phyloP scores from a whole-genome alignment of 2,329 filamentous ascomycete species.

The Colletotrichum paranaense region DNA sequence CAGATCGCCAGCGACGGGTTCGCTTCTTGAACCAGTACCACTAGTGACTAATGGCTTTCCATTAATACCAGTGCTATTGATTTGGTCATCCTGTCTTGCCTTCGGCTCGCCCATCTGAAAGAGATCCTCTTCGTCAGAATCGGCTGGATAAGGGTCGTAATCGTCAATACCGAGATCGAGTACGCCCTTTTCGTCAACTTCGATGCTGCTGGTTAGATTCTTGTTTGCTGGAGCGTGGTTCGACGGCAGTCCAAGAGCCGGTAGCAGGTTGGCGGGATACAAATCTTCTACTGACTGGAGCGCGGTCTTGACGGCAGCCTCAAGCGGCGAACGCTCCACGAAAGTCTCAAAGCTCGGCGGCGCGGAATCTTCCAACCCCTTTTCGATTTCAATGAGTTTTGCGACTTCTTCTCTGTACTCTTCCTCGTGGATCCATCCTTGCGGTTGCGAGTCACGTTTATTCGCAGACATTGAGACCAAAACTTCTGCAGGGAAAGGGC shows the following conservation, averaged over 20 bases:
- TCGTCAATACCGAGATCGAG: conserved; percentile 57
- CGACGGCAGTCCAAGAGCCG: conserved; percentile 55
- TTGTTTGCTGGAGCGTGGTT: conserved; percentile 43
- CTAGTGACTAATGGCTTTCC: too few relatives aligned
- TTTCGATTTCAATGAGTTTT: conserved; percentile 74
- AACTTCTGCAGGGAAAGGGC: conserved; percentile 83
- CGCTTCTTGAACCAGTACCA: background rate
- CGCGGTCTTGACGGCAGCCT: conserved; percentile 76
- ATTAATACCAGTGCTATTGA: background rate
- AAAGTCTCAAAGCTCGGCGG: conserved; percentile 74
- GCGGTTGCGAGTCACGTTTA: conserved; percentile 74
- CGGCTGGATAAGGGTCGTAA: conserved; percentile 60
- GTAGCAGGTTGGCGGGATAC: conserved; percentile 74
- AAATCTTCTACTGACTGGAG: conserved; percentile 90
- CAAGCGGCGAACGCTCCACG: conserved; percentile 63
- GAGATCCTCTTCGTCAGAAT: conserved; percentile 64
- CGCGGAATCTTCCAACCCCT: conserved; percentile 54
- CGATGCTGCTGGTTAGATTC: conserved; percentile 57
- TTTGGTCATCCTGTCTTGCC: background rate
- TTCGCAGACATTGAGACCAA: conserved; percentile 92
- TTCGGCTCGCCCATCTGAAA: conserved; percentile 40
- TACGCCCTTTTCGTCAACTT: conserved; percentile 74
- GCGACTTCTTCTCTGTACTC: conserved; percentile 78
- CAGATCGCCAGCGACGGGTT: too few relatives aligned
- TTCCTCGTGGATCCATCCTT: conserved; percentile 93